Evolutionary conservation across 202 grass and related monocot species (phyloP), one percentile per base, ranked within the genome.

Genomic region (Cymbopogon flexuosus): DNA sequence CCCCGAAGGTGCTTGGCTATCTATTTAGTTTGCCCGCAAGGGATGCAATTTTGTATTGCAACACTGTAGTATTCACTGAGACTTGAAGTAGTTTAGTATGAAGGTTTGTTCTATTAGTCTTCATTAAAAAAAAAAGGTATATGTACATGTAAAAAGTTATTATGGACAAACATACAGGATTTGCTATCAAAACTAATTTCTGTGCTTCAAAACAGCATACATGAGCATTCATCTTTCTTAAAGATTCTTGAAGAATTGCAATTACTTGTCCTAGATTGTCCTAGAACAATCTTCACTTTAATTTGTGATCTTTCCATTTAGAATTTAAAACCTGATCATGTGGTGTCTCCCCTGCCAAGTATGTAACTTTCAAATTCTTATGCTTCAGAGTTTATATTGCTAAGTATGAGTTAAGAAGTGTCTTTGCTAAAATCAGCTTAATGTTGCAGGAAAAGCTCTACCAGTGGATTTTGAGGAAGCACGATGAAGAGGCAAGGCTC

Each of bases 391-490:
- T 49, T 29, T 39, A 79, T 19, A 61, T 29, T 6, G 10, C 58
- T 29, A 61, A 13, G 23, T 61, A 29, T 29, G 58, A 61, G 23
- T 61, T 4, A 61, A 29, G 23, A 61, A 61, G 13, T 6, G 4
- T 29, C 61, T 52, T 74, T n/a, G 8, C 52, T 77, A 73, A 76
- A 77, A 61, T 70, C 57, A 23, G 40, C 31, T 84, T 60, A 40
- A 66, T 88, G 11, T 19, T 73, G 47, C 85, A 95, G 95, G 95
- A 98, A 70, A 98, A 95, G 73, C 79, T 98, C 30, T 86, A 94
- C 65, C 90, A 95, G 27, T 93, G 95, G 95, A 95, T 98, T 2
- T 74, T 91, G 72, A 94, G 92, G 76, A 84, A 91, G 73, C 90
- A 91, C 52, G 84, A 91, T 52, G 86, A 91, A 80, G 88, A 86